These are phyloP conservation scores for Naegleria lovaniensis DNA, from an alignment of 208 protist genomes.

Conservation along the genomic window DNA sequence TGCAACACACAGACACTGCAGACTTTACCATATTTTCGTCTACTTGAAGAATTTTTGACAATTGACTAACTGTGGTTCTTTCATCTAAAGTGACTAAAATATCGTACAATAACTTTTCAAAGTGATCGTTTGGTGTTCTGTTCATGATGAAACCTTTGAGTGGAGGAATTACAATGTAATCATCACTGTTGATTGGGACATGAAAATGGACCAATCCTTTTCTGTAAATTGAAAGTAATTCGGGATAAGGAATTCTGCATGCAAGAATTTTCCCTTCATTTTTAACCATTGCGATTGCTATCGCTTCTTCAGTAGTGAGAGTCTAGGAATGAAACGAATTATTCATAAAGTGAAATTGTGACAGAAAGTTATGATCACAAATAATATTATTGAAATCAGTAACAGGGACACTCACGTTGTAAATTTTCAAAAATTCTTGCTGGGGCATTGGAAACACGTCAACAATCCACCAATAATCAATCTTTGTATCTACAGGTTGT, in stretches of 20 bases:
- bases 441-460: neutral
- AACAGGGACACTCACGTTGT: neutral
- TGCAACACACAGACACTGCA: constrained; percentile 75
- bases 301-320: neutral
- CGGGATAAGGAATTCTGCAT: constrained; percentile 53
- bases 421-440: constrained; percentile 27
- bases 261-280: constrained; percentile 43
- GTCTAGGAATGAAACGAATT: no score
- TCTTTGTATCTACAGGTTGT: constrained; percentile 43
- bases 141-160: constrained; percentile 95
- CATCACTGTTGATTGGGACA: constrained; percentile 71
- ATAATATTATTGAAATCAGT: constrained; percentile 35
- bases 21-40: constrained; percentile 74
- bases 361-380: constrained; percentile 49
- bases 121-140: constrained; percentile 78
- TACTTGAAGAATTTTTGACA: constrained; percentile 80
- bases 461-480: constrained; percentile 63
- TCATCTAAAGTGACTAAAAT: constrained; percentile 90
- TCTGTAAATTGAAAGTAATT: constrained; percentile 61
- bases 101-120: constrained; percentile 90
- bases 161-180: constrained; percentile 79
- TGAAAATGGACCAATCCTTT: constrained; percentile 75
- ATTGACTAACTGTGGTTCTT: constrained; percentile 71
- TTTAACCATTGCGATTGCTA: neutral
- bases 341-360: constrained; percentile 22